These are phyloP conservation scores for Pleurozium schreberi DNA, from an alignment of 225 moss, liverwort and hornwort genomes.

Conservation along the genomic window DNA sequence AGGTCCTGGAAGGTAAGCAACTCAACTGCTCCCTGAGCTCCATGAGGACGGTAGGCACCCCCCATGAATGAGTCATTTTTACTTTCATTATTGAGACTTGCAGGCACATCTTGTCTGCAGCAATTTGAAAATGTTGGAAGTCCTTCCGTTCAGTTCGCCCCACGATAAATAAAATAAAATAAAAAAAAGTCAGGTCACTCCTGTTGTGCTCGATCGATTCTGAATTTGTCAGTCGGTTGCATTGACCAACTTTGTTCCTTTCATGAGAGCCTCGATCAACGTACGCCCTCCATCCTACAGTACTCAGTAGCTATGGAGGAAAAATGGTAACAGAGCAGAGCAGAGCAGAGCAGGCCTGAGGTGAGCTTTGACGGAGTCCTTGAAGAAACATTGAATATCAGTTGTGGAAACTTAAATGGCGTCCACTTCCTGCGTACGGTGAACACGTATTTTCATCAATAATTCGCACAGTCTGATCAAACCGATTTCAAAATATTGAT, in stretches of 20 bases:
- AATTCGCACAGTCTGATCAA: background rate
- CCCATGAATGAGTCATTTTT: background rate
- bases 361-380: background rate
- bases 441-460: background rate
- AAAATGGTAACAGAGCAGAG: background rate
- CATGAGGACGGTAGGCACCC: background rate
- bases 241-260: conserved; percentile 40
- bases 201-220: background rate
- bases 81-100: background rate
- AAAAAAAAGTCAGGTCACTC: background rate
- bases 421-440: background rate
- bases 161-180: too few relatives aligned
- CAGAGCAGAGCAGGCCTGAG: too few relatives aligned
- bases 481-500: background rate
- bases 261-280: conserved; percentile 43
- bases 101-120: background rate
- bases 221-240: conserved; percentile 1
- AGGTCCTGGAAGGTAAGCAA: background rate
- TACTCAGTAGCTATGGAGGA: background rate
- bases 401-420: background rate
- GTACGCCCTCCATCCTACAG: background rate
- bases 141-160: background rate
- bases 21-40: background rate
- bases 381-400: background rate
- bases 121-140: background rate